Conservation (phyloP, 352 stramenopile genomes). For the Synura sp. region DNA sequence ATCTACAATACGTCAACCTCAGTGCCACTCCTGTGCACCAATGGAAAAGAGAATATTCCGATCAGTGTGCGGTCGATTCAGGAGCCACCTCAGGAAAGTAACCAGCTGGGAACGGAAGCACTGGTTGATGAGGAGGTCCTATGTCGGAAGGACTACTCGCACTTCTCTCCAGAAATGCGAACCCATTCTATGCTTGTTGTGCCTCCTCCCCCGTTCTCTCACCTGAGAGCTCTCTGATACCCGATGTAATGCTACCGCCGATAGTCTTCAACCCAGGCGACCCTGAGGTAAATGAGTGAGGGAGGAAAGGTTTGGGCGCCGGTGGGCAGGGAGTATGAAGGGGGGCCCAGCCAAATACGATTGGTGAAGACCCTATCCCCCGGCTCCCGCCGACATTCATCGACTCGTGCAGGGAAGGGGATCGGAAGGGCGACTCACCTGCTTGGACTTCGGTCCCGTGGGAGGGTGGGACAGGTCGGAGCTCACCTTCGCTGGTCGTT, state of each 20-base stretch:
- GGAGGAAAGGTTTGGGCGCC: slow-evolving; percentile 1
- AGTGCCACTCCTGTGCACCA: background rate
- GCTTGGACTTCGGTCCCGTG: no score
- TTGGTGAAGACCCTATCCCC: slow-evolving; percentile 20
- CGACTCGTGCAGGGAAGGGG: no score
- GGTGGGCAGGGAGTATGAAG: slow-evolving; percentile 17
- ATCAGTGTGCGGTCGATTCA: background rate
- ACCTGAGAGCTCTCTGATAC: background rate
- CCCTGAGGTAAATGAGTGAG: slow-evolving; percentile 8
- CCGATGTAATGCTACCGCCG: background rate
- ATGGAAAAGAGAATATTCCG: background rate
- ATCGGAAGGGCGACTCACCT: no score
- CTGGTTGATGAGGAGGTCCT: slow-evolving; percentile 1
- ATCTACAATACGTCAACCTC: background rate
- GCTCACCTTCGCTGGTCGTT: no score
- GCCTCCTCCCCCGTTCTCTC: slow-evolving; percentile 8
- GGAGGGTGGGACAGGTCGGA: no score
- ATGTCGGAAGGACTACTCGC: slow-evolving; percentile 6
- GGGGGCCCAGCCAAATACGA: slow-evolving; percentile 6
- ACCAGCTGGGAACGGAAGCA: background rate
- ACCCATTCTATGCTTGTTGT: slow-evolving; percentile 13
- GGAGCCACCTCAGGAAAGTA: background rate
- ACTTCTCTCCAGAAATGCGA: no score
- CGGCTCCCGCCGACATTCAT: no score
- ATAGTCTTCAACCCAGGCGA: slow-evolving; percentile 16